These are phyloP conservation scores for Trametes sp. DNA, from an alignment of 1,284 basidiomycete species.

Conservation along the genomic window DNA sequence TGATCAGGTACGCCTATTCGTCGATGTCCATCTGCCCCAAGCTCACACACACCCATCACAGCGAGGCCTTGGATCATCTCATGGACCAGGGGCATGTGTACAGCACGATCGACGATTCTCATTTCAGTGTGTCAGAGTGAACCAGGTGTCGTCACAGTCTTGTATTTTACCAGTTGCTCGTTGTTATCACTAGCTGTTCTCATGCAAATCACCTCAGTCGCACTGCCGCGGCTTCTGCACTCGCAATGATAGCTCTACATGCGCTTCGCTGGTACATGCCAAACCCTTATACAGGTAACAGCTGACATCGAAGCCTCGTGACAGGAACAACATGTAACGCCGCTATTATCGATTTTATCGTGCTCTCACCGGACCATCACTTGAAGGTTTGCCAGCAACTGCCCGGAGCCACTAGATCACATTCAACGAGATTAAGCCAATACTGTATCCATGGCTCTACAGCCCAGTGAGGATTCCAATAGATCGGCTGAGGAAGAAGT, in stretches of 20 bases:
- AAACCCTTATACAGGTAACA: background rate
- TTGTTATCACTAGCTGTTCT: constrained; percentile 12
- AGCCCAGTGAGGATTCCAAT: too few relatives aligned
- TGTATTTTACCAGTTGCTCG: constrained; percentile 9
- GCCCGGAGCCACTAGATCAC: too few relatives aligned
- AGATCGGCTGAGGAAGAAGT: too few relatives aligned
- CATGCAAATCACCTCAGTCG: background rate
- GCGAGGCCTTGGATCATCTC: constrained; percentile 58
- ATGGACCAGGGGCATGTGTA: constrained; percentile 64
- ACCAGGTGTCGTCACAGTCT: constrained; percentile 1
- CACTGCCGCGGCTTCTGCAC: too few relatives aligned
- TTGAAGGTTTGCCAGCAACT: too few relatives aligned
- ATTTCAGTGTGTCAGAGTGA: constrained; percentile 45
- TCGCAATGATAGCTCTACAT: too few relatives aligned
- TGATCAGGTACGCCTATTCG: constrained; percentile 48
- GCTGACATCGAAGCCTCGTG: background rate
- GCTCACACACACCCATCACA: constrained; percentile 28
- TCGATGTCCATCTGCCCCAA: background rate
- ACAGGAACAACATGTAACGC: background rate
- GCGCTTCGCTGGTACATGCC: background rate
- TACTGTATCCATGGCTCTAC: too few relatives aligned
- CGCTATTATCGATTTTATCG: background rate
- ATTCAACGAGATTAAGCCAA: too few relatives aligned
- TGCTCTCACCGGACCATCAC: too few relatives aligned
- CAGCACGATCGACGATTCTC: constrained; percentile 59